Base-by-base conservation (phyloP, 495 filamentous ascomycete species). In the Aspergillus bridgeri region DNA sequence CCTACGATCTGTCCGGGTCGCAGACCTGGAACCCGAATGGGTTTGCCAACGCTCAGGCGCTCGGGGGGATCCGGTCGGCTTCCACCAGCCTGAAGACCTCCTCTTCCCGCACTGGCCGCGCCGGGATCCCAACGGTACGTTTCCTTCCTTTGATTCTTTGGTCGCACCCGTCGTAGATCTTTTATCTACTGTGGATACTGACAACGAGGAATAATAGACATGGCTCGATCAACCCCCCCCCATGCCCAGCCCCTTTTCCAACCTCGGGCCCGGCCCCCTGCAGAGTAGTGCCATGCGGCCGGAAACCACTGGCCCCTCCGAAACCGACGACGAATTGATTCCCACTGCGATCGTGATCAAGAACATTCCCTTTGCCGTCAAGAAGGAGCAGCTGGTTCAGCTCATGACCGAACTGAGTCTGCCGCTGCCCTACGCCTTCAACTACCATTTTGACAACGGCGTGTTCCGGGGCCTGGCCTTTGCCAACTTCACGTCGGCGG, bases 311-410 rank as follows among this genome's bases (percentile, higher is more conserved):
- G 76, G 80, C 48, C 71, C 72, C 27, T 78, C 81, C 11, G 85
- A 87, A 38, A 72, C 71, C 18, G 88, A 86, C 59, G 91, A 89
- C 58, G 92, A 97, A 75, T 81, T 98, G 58, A 98, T 98, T 58
- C 94, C 94, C 17, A 98, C 94, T 3, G 94, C 94, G 33, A 98
- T 98, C 60, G 94, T 98, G 50, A 98, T 98, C 77, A 98, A 98
- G 77, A 98, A 98, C 66, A 98, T 98, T 49, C 94, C 95, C 3
- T 98, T 98, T 69, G 94, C 94, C 46, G 91, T 97, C 45, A 92
- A 96, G 75, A 97, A 97, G 76, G 94, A 98, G 71, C 89, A 92
- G 71, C 81, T 98, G 44, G 89, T 96, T 18, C 82, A 85, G 56
- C 77, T 96, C 61, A 98, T 98, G 94, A 92, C 90, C 15, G 88